Base-by-base conservation (phyloP, 148 eudicot species). In the Arctostaphylos glauca region DNA sequence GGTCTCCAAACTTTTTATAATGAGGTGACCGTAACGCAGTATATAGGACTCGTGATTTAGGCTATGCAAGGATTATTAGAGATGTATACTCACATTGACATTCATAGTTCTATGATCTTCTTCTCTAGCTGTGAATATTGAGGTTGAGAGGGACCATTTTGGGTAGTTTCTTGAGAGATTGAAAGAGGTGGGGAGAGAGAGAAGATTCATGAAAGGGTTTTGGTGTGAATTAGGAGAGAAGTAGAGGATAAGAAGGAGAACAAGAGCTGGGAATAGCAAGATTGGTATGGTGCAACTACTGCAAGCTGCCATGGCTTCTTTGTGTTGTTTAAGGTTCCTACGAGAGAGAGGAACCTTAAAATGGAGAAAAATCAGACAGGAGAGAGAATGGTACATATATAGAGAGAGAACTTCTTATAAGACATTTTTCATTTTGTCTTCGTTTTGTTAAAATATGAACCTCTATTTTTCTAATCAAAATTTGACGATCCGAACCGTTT, bases 251-350 rank as follows among this genome's bases (percentile, higher is more conserved):
- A 76, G 21, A 31, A 52, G 14, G n/a, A 76, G 79, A 76, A 76
- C n/a, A 50, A 76, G 60, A 52, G 79, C 53, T 10, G 79, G 79
- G 44, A 52, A 23, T 50, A 76, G 60, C 60, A 76, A 25, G 79
- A 53, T 23, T 23, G 14, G 19, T 23, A 15, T 23, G 79, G 59
- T 76, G 59, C 46, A 50, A 13, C 60, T 53, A 13, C 60, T 53
- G 44, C 23, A 52, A 76, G 60, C 60, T 53, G 79, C 79, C 79
- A 76, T 76, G 79, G 46, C 46, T 15, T 31, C 38, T 31, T 31
- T 31, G 38, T 31, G 38, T 31, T 31, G 14, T 46, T 13, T 52
- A 8, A 52, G 54, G 12, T 52, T 52, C 54, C 12, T 52, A 8
- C 12, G 54, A 52, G 54, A 52, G 12, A 52, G 54, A 52, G 0